Evolutionary conservation across 305 asterid genomes (phyloP).

Genomic region (Fraxinus angustifolia): DNA sequence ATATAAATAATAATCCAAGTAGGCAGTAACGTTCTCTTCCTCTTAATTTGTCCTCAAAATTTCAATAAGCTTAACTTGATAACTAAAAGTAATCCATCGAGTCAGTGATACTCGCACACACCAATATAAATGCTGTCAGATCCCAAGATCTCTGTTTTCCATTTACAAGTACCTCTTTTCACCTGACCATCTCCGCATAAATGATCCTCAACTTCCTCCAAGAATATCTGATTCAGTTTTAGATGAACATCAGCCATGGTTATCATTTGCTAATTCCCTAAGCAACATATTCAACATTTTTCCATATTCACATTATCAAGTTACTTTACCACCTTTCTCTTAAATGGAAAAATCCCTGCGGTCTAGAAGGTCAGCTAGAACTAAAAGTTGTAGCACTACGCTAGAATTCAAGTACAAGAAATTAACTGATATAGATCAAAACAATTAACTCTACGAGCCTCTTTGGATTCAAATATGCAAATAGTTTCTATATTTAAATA

Average conservation of each 20-base stretch:
- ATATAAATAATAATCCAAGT: not conserved
- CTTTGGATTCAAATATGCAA: not conserved
- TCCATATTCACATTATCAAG: not conserved
- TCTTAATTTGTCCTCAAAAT: slow-evolving; percentile 5
- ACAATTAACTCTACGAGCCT: not conserved
- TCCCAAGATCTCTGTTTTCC: not conserved
- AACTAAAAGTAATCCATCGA: not conserved
- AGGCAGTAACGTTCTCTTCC: not conserved
- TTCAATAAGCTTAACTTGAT: not conserved
- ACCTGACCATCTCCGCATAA: not conserved
- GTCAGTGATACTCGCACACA: not conserved
- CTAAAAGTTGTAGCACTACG: not conserved
- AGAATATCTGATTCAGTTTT: not conserved
- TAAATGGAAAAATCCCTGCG: not conserved
- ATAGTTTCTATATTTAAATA: not conserved
- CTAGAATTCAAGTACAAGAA: not conserved
- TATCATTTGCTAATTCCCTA: not conserved
- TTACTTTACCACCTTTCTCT: not conserved
- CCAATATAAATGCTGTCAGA: not conserved
- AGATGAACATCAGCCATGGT: not conserved
- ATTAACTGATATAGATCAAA: not conserved
- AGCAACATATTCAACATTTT: not conserved
- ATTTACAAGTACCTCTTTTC: not conserved
- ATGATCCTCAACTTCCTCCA: not conserved
- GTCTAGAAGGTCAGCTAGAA: not conserved